Percentiles rank a stretch among this genome's conserved stretches.
These are phyloP conservation scores for Thuja plicata DNA, from an alignment of 83 land plant species.

Conservation along the genomic window DNA sequence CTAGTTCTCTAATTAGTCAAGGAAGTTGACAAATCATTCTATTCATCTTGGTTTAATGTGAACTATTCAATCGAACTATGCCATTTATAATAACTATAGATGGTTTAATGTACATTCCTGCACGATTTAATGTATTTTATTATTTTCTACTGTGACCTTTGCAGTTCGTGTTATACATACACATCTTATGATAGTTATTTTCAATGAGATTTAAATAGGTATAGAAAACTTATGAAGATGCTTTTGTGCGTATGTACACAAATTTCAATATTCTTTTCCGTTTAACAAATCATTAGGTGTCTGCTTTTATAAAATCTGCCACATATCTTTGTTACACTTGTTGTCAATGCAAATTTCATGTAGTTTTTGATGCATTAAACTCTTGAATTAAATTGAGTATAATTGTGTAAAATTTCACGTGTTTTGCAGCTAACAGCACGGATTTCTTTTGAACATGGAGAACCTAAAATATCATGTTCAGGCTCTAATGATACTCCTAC, in stretches of 20 bases:
- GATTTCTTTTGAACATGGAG: slow-evolving; percentile 7
- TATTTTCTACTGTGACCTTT: background rate
- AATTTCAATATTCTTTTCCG: background rate
- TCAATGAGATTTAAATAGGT: background rate
- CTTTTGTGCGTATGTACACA: background rate
- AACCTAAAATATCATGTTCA: slow-evolving; percentile 2
- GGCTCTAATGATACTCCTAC: background rate
- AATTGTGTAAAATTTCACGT: background rate
- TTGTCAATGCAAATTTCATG: background rate
- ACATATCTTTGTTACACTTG: background rate
- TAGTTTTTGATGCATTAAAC: background rate
- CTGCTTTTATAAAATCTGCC: background rate
- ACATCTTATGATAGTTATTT: background rate
- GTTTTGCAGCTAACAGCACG: slow-evolving; percentile 9
- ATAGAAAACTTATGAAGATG: background rate
- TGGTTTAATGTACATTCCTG: background rate
- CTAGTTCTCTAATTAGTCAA: background rate
- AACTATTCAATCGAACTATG: background rate
- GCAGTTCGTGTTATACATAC: background rate
- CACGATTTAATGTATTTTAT: background rate
- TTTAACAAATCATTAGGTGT: background rate
- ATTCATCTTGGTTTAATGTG: background rate
- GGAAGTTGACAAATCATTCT: background rate
- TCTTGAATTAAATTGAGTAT: background rate
- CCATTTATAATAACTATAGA: background rate